These are phyloP conservation scores for Annulohypoxylon truncatum DNA, from an alignment of 2,329 filamentous ascomycete species.

Conservation along the genomic window DNA sequence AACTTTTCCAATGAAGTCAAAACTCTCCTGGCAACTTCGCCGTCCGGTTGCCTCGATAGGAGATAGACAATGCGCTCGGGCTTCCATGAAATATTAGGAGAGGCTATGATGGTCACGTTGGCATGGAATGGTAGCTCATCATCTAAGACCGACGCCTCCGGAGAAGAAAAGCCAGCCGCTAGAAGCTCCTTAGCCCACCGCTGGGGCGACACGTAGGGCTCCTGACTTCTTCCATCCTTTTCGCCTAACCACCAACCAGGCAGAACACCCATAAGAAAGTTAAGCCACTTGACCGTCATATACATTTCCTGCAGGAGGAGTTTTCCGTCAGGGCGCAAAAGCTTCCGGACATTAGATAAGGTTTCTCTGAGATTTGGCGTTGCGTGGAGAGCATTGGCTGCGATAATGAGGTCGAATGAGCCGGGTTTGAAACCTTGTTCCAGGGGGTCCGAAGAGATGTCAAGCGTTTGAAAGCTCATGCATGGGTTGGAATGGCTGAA, in stretches of 20 bases:
- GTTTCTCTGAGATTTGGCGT: slow-evolving; percentile 21
- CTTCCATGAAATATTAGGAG: no score
- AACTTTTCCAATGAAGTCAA: no score
- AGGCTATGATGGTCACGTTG: no score
- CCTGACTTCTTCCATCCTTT: slow-evolving; percentile 19
- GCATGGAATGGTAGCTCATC: no score
- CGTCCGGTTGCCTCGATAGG: no score
- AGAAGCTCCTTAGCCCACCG: slow-evolving; percentile 29
- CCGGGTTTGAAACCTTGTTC: no score
- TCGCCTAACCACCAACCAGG: slow-evolving; percentile 41
- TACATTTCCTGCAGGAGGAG: slow-evolving; percentile 39
- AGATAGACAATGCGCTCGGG: no score
- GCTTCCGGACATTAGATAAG: slow-evolving; percentile 31
- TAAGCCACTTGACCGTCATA: slow-evolving; percentile 8
- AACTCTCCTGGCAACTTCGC: no score
- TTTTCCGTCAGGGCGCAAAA: slow-evolving; percentile 41
- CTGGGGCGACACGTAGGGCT: slow-evolving; percentile 33
- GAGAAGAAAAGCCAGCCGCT: slow-evolving; percentile 33
- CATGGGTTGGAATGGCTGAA: no score
- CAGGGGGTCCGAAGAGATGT: no score
- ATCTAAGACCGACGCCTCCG: no score
- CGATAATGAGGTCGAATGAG: slow-evolving; percentile 44
- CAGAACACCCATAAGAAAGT: slow-evolving; percentile 34
- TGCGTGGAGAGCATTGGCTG: slow-evolving; percentile 43
- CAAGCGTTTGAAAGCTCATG: no score